phyloP scores from a whole-genome alignment of 257 asterid genomes.

The Haberlea rhodopensis region DNA sequence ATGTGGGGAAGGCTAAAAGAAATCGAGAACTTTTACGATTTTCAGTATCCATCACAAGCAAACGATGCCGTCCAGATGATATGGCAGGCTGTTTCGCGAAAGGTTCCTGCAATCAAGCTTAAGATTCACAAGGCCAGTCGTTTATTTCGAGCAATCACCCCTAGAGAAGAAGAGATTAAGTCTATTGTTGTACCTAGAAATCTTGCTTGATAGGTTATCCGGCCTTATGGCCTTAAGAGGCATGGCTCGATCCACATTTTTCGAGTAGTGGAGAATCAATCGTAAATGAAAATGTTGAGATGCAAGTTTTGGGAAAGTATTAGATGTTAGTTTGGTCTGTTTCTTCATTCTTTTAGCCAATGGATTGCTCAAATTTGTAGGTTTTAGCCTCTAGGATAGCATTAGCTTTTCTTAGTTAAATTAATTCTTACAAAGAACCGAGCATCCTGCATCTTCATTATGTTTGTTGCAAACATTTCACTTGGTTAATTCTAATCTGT shows the following conservation, averaged over 20 bases:
- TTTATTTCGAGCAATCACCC: conserved; percentile 22
- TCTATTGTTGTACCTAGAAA: conserved; percentile 50
- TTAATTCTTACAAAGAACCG: neutral
- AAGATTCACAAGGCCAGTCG: conserved; percentile 40
- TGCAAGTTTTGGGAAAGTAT: neutral
- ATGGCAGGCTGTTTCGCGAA: conserved; percentile 65
- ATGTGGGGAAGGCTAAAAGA: conserved; percentile 64
- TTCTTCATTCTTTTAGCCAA: neutral
- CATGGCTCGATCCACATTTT: neutral
- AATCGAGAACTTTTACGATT: conserved; percentile 50
- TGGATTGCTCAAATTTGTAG: neutral
- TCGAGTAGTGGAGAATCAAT: neutral
- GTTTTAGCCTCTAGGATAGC: neutral
- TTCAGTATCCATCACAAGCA: conserved; percentile 52
- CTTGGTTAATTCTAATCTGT: neutral
- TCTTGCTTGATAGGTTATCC: conserved; percentile 36
- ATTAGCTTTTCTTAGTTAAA: neutral
- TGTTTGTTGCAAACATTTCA: neutral
- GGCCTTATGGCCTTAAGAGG: neutral
- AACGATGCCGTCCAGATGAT: conserved; percentile 75
- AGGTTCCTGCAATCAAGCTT: conserved; percentile 46
- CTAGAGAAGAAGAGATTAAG: conserved; percentile 29
- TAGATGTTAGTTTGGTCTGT: neutral
- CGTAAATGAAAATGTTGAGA: neutral
- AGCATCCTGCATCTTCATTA: neutral